Evolutionary conservation across 331 rosid genomes (phyloP).

Genomic region (Cydonia oblonga): DNA sequence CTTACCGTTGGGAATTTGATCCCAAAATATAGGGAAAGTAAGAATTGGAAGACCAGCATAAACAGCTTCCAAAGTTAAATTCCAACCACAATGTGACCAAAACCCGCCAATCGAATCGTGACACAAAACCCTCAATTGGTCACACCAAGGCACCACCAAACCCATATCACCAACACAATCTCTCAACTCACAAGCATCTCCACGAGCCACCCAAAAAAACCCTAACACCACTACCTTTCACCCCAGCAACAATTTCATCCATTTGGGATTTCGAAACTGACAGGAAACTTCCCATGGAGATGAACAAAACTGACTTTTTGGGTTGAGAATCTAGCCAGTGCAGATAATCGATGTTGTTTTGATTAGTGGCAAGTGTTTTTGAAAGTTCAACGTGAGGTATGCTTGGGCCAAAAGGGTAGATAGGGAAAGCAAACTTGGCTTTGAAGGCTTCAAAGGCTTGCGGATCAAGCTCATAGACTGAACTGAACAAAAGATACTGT

Average conservation of each 20-base stretch:
- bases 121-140: constrained; percentile 38
- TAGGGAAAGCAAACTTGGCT: constrained; percentile 24
- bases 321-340: constrained; percentile 41
- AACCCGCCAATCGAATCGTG: constrained; percentile 39
- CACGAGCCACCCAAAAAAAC: constrained; percentile 40
- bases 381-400: constrained; percentile 32
- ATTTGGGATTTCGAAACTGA: constrained; percentile 31
- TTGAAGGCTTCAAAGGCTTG: constrained; percentile 29
- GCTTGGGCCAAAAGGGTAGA: constrained; percentile 50
- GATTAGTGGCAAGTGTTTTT: background rate
- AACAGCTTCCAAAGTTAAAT: constrained; percentile 32
- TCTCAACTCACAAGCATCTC: constrained; percentile 11
- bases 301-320: constrained; percentile 29
- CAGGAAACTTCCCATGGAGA: constrained; percentile 41
- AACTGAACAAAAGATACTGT: constrained; percentile 31
- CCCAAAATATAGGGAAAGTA: constrained; percentile 22
- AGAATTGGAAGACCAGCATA: constrained; percentile 38
- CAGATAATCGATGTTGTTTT: constrained; percentile 2
- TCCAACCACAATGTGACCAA: constrained; percentile 48
- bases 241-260: constrained; percentile 32
- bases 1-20: constrained; percentile 26
- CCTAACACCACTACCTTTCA: constrained; percentile 24
- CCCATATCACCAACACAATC: constrained; percentile 20
- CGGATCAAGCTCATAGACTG: constrained; percentile 46
- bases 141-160: constrained; percentile 41